A percentile compares a stretch with the other conserved stretches of the same genome.
phyloP scores from a whole-genome alignment of 2,329 filamentous ascomycete genomes.

The Fusarium sp. region DNA sequence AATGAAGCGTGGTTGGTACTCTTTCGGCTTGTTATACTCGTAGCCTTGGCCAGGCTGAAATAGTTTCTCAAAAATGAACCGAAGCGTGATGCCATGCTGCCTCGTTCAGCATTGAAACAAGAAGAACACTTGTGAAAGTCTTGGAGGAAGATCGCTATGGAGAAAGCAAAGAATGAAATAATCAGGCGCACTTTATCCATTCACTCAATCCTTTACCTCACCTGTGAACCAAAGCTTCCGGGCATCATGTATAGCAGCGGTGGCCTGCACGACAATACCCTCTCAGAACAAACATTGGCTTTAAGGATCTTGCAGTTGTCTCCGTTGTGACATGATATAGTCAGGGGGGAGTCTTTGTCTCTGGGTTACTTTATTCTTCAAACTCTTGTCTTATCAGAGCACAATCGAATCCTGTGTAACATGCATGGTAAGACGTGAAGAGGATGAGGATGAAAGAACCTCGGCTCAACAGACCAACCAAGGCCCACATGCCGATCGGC shows the following conservation, averaged over 20 bases:
- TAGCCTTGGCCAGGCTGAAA: neutral
- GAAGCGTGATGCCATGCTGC: neutral
- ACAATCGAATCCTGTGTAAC: neutral
- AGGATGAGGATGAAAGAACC: constrained; percentile 9
- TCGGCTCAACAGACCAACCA: constrained; percentile 28
- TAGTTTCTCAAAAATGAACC: neutral
- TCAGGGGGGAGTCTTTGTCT: neutral
- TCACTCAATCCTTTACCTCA: neutral
- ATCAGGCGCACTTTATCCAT: neutral
- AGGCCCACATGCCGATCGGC: constrained; percentile 22
- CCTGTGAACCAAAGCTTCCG: neutral
- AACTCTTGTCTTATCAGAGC: neutral
- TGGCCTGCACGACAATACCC: neutral
- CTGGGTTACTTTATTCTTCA: neutral
- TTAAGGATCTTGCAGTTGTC: neutral
- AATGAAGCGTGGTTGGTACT: neutral
- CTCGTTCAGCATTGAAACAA: neutral
- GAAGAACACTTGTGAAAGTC: neutral
- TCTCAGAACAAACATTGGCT: too few relatives aligned
- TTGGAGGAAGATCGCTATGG: neutral
- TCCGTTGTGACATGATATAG: neutral
- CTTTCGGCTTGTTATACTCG: too few relatives aligned
- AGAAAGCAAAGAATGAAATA: neutral
- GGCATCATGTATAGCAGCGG: neutral
- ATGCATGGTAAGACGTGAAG: neutral